These are phyloP conservation scores for Scedosporium dehoogii DNA, from an alignment of 2,329 filamentous ascomycete genomes.

Conservation along the genomic window DNA sequence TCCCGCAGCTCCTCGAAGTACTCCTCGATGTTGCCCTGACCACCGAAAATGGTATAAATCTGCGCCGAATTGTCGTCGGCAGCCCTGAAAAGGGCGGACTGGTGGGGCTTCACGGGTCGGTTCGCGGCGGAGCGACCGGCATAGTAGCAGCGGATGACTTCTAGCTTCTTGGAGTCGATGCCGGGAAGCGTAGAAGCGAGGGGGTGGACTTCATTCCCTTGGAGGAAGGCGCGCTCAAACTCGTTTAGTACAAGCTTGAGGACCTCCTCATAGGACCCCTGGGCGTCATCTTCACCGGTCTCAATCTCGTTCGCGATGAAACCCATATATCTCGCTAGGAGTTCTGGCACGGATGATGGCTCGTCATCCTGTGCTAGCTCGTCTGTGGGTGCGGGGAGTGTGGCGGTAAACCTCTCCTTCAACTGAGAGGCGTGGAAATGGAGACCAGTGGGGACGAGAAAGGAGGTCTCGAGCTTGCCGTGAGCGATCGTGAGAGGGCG, in stretches of 20 bases:
- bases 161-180: conserved; percentile 84
- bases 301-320: conserved; percentile 84
- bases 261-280: conserved; percentile 85
- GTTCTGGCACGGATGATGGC: conserved; percentile 87
- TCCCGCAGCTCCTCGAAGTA: conserved; percentile 97
- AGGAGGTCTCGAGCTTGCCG: conserved; percentile 91
- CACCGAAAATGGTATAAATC: conserved; percentile 91
- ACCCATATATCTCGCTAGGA: conserved; percentile 88
- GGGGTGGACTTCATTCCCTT: conserved; percentile 93
- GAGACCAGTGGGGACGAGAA: conserved; percentile 87
- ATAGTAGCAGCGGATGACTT: conserved; percentile 87
- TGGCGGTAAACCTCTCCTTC: conserved; percentile 79
- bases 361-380: conserved; percentile 97
- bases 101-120: conserved; percentile 79
- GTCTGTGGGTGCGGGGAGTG: conserved; percentile 83
- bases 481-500: conserved; percentile 85
- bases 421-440: conserved; percentile 95
- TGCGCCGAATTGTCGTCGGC: conserved; percentile 73
- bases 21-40: conserved; percentile 98
- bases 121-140: conserved; percentile 75
- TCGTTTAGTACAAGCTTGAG: conserved; percentile 88
- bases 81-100: conserved; percentile 85
- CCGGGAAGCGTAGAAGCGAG: conserved; percentile 77
- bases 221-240: conserved; percentile 90
- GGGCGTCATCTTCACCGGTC: conserved; percentile 80